phyloP scores from a whole-genome alignment of 2,329 filamentous ascomycete species.

The Pseudocercospora vitis region DNA sequence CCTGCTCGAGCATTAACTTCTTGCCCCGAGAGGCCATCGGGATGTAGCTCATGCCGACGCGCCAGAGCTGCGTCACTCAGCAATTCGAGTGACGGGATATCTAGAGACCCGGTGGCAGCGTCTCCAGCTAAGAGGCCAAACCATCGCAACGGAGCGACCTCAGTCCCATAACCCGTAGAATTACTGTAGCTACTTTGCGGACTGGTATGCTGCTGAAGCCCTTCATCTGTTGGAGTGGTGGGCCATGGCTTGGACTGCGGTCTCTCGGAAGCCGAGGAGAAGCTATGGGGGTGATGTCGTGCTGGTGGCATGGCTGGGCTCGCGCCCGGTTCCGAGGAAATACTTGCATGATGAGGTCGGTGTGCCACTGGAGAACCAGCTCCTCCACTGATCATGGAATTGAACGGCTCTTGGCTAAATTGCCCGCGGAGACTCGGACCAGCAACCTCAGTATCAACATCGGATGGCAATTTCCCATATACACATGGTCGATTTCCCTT shows the following conservation, averaged over 20 bases:
- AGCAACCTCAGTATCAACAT: background rate
- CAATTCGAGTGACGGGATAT: slow-evolving; percentile 27
- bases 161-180: slow-evolving; percentile 36
- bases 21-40: slow-evolving; percentile 15
- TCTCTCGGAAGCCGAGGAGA: slow-evolving; percentile 4
- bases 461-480: slow-evolving; percentile 33
- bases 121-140: slow-evolving; percentile 51
- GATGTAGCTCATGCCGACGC: slow-evolving; percentile 26
- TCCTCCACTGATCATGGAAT: slow-evolving; percentile 1
- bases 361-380: slow-evolving; percentile 9
- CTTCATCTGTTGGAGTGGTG: slow-evolving; percentile 21
- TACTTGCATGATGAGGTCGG: background rate
- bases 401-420: background rate
- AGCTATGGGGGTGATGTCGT: slow-evolving; percentile 3
- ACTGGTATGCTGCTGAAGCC: slow-evolving; percentile 23
- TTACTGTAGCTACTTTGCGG: slow-evolving; percentile 33
- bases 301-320: background rate
- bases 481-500: slow-evolving; percentile 47
- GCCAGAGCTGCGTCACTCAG: slow-evolving; percentile 29
- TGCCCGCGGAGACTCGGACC: background rate
- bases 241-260: slow-evolving; percentile 20
- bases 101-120: slow-evolving; percentile 36
- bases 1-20: slow-evolving; percentile 6
- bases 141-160: slow-evolving; percentile 51
- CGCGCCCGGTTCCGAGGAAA: background rate